Evolutionary conservation across 352 stramenopile genomes (phyloP), one percentile per base, ranked within the genome.

Genomic region (Thalassiosira mediterranea): DNA sequence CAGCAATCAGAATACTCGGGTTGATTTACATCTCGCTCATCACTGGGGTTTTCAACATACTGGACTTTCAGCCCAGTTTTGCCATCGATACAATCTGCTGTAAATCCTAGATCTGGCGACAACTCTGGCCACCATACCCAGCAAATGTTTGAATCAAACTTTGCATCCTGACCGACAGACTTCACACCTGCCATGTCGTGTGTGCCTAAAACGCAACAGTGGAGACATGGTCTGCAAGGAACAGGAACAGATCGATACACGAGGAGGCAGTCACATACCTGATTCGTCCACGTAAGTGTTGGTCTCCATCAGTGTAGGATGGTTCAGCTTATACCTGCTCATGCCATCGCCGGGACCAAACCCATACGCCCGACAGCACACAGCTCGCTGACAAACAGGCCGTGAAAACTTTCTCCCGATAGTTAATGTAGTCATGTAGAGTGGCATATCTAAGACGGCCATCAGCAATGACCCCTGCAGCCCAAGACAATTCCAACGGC

Each of bases 401-500:
- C 34, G 32, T 3, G 79, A 83, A 38, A 92, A 84, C 48, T 92
- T 92, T 29, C 86, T 68, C 34, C 86, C 86, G 13, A 92, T 76
- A 25, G 84, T 90, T 46, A 92, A 34, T 8, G 81, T 87, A 15
- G 67, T 61, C 49, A 86, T 72, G 58, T 89, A 86, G 2, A 92
- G 13, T 32, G 79, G 61, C 48, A 31, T 29, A 4, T 80, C 72
- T 1, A 90, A 60, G 2, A 92, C 42, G 15, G 66, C 64, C n/a
- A 83, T 74, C 13, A 92, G 57, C 1, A 92, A 67, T 34, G 81
- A 86, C 47, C 86, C 86, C 60, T 92, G 86, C 32, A 89, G 37
- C 17, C 86, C 86, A 4, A 92, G 65, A 60, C 61, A 86, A 59
- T 92, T 92, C 86, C 86, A 92, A 48, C 83, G 66, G 67, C 72